Base-by-base conservation (phyloP, 352 stramenopile genomes). In the Peronospora farinosa region DNA sequence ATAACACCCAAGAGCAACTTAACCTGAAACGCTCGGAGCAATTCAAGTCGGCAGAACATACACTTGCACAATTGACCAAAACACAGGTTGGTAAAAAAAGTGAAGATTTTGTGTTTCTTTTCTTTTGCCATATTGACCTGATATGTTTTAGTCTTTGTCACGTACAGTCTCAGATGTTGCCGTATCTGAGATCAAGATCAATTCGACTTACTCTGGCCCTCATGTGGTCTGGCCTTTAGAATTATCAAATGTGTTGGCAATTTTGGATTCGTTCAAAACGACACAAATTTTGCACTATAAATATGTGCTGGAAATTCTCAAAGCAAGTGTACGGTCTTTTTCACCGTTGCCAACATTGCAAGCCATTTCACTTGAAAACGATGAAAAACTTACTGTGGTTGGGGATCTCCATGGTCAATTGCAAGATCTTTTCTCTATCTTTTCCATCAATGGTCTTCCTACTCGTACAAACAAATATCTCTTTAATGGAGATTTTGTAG, bases 401-500 rank as follows among this genome's bases (percentile, higher is more conserved):
- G 92, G 92, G 5, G 92, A 97, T 68, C 74, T 97, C 17, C 92
- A 97, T 60, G 92, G 92, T n/a, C 92, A 97, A 58, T 62, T 97
- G 13, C 81, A 96, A 33, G 95, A 98, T 51, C 69, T 98, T 2
- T 96, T 95, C 47, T 89, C 88, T 6, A 97, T 98, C 41, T 97
- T 98, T 40, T 95, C 77, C 10, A 86, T 96, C 54, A 96, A 96
- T 53, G 91, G 90, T 0, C 55, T 96, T 31, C 94, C 95, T 6
- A 88, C 72, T 8, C 38, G 43, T 8, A 88, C 82, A n/a, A 98
- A 97, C 67, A 88, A 88, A 57, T 97, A 97, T 62, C 63, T 98
- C 1, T 98, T 98, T 71, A 98, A 98, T 63, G 94, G 94, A 0
- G 94, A 98, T 57, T 98, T 97, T 64, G 95, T 98, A 31, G 95